Percentiles rank a stretch among this genome's conserved stretches.
These are phyloP conservation scores for Zygotorulaspora sp. DNA, from an alignment of 805 yeast species.

Conservation along the genomic window DNA sequence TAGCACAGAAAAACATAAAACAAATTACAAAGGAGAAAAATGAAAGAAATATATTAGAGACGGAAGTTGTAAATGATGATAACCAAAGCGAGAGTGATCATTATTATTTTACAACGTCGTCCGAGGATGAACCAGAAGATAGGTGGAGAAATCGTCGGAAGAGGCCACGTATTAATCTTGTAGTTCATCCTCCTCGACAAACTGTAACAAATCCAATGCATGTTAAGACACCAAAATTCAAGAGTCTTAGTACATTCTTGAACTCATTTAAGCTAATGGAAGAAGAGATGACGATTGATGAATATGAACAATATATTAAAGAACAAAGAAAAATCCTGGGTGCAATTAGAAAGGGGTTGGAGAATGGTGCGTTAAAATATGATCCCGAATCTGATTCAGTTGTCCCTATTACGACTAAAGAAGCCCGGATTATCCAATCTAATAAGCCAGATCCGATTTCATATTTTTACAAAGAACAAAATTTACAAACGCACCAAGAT, in stretches of 20 bases:
- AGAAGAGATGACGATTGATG: slow-evolving; percentile 57
- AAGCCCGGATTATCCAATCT: slow-evolving; percentile 35
- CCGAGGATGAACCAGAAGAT: slow-evolving; percentile 27
- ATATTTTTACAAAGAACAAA: slow-evolving; percentile 34
- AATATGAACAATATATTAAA: slow-evolving; percentile 52
- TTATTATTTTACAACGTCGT: slow-evolving; percentile 31
- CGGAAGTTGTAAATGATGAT: slow-evolving; percentile 2
- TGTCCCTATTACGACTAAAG: slow-evolving; percentile 43
- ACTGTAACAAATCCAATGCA: slow-evolving; percentile 59
- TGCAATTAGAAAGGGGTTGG: slow-evolving; percentile 46
- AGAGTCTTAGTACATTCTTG: slow-evolving; percentile 42
- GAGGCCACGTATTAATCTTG: slow-evolving; percentile 33
- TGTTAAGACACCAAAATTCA: slow-evolving; percentile 43
- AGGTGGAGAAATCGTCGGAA: slow-evolving; percentile 16
- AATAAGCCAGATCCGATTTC: slow-evolving; percentile 47
- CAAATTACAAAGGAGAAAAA: slow-evolving; percentile 4
- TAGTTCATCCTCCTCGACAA: slow-evolving; percentile 41
- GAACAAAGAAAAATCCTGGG: slow-evolving; percentile 47
- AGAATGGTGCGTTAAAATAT: slow-evolving; percentile 41
- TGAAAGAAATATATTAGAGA: background rate
- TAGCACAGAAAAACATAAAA: background rate
- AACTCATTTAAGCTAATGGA: slow-evolving; percentile 55
- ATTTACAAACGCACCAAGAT: slow-evolving; percentile 56
- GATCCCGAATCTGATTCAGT: slow-evolving; percentile 39
- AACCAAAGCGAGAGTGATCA: slow-evolving; percentile 12